Conservation (phyloP, 768 basidiomycete species). For the Amyloporia xantha region DNA sequence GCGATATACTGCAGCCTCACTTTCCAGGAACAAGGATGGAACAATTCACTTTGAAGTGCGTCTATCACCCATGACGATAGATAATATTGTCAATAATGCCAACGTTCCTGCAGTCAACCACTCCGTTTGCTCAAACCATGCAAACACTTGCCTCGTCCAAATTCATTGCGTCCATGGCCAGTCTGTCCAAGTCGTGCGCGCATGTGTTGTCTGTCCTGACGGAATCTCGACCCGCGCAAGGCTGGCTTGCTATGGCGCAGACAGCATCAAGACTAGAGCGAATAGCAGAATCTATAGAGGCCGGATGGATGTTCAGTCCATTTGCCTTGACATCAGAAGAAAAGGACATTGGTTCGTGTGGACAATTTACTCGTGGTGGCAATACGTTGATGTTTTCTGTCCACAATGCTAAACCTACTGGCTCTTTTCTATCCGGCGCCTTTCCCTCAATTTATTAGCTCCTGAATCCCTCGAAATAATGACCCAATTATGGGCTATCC, state of each 20-base stretch:
- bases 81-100: neutral
- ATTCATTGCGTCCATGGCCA: conserved; percentile 20
- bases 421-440: neutral
- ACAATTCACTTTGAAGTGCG: conserved; percentile 13
- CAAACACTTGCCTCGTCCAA: conserved; percentile 14
- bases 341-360: conserved; percentile 21
- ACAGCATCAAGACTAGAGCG: conserved; percentile 13
- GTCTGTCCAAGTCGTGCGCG: conserved; percentile 17
- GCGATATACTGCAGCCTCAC: conserved; percentile 14
- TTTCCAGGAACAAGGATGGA: conserved; percentile 19
- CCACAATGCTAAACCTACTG: no score
- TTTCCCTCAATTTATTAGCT: no score
- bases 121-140: conserved; percentile 11
- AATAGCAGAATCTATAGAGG: conserved; percentile 18
- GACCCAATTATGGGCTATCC: conserved; percentile 53
- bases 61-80: neutral
- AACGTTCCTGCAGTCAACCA: conserved; percentile 5
- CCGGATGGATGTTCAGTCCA: conserved; percentile 23
- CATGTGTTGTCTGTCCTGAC: conserved; percentile 19
- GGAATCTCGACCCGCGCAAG: conserved; percentile 18
- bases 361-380: neutral
- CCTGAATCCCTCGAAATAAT: conserved; percentile 36
- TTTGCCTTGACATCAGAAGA: conserved; percentile 23
- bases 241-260: conserved; percentile 21
- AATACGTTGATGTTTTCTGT: neutral